phyloP scores from a whole-genome alignment of 345 rosid genomes.

The Citrus inodora region DNA sequence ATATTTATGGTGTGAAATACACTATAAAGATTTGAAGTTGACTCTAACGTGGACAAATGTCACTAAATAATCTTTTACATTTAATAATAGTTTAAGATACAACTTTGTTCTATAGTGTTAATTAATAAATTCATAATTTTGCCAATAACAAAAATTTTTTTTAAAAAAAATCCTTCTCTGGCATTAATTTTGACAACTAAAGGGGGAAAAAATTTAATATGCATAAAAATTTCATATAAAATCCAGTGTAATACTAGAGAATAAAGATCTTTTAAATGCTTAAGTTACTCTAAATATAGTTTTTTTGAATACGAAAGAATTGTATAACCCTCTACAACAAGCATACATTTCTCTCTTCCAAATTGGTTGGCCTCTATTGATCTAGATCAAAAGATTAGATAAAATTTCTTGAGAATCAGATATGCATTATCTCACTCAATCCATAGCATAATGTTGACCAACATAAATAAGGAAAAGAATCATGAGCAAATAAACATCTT shows the following conservation, averaged over 20 bases:
- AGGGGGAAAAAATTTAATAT: not conserved
- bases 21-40: no score
- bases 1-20: not conserved
- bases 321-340: not conserved
- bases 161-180: not conserved
- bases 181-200: not conserved
- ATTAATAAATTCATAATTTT: not conserved
- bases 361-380: not conserved
- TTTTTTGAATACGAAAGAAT: not conserved
- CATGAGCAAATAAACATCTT: constrained; percentile 15
- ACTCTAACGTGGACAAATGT: not conserved
- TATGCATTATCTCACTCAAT: not conserved
- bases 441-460: not conserved
- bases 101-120: not conserved
- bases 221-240: not conserved
- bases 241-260: not conserved
- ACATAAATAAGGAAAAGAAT: not conserved
- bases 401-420: not conserved
- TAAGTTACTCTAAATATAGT: not conserved
- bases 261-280: not conserved
- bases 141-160: not conserved
- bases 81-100: not conserved
- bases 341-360: not conserved
- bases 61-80: not conserved
- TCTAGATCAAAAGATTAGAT: not conserved